Percentiles rank a stretch among this genome's conserved stretches.
Evolutionary conservation across 768 basidiomycete species (phyloP).

Genomic region (Russula brevipes): DNA sequence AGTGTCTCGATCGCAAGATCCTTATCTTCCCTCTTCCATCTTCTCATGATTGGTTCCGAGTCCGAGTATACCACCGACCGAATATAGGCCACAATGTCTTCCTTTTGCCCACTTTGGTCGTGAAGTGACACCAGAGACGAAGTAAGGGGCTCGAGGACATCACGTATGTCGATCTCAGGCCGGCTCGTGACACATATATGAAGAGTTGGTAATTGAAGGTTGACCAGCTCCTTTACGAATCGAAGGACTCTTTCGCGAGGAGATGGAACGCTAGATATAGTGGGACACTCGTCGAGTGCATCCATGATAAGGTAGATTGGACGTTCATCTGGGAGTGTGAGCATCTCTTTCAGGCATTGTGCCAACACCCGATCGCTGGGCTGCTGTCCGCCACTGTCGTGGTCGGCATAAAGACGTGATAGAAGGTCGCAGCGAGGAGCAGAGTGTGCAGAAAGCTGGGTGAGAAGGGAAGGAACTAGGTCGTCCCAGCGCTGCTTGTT

Average conservation of each 20-base stretch:
- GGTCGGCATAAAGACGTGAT: not conserved
- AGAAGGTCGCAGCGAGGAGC: not conserved
- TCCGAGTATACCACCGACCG: not conserved
- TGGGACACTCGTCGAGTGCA: not conserved
- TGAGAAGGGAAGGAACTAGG: constrained; percentile 1
- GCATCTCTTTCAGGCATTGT: not conserved
- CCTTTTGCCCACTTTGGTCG: not conserved
- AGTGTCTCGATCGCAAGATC: not conserved
- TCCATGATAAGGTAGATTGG: not conserved
- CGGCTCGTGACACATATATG: constrained; percentile 5
- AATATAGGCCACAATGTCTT: not conserved
- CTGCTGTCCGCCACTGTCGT: not conserved
- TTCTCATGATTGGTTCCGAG: not conserved
- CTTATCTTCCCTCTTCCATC: not conserved
- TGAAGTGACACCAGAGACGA: not conserved
- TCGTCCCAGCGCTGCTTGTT: not conserved
- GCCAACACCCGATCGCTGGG: not conserved
- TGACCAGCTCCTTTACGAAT: not conserved
- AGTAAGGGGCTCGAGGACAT: not conserved
- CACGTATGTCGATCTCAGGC: not conserved
- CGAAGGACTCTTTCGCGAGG: not conserved
- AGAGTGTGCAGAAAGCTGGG: not conserved
- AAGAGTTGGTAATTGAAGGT: not conserved
- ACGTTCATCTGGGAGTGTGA: not conserved
- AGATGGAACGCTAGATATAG: not conserved